phyloP scores from a whole-genome alignment of 1,284 basidiomycete species.

The Cryptococcus sp. region DNA sequence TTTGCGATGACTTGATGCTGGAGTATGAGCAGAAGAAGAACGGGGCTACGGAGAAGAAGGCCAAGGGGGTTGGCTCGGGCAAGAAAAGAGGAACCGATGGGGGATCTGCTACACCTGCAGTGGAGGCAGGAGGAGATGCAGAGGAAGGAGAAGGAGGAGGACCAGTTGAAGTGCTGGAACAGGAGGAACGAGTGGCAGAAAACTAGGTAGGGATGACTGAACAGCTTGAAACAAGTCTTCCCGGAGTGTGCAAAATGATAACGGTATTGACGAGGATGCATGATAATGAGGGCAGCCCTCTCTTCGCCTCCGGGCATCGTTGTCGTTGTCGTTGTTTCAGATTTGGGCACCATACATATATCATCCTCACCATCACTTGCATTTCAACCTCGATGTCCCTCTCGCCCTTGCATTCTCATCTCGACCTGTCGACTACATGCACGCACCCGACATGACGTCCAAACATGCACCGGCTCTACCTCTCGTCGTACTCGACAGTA shows the following conservation, averaged over 20 bases:
- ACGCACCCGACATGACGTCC: neutral
- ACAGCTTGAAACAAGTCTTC: neutral
- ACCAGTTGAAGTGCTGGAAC: no score
- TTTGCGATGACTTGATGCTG: conserved; percentile 20
- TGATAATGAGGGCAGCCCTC: neutral
- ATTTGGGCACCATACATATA: no score
- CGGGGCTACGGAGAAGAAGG: neutral
- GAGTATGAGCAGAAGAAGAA: conserved; percentile 16
- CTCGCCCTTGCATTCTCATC: no score
- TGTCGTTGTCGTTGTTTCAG: neutral
- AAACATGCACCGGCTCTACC: neutral
- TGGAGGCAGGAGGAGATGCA: no score
- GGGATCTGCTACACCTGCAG: no score
- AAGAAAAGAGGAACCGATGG: no score
- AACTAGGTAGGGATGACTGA: neutral
- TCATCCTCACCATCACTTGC: neutral
- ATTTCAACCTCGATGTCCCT: neutral
- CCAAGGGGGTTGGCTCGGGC: conserved; percentile 1
- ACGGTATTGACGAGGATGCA: neutral
- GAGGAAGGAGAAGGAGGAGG: no score
- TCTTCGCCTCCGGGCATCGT: neutral
- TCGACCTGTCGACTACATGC: neutral
- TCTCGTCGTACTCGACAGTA: neutral
- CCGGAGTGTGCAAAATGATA: neutral
- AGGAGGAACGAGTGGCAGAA: neutral